Evolutionary conservation across 192 early-diverging fungal genomes (phyloP), one percentile per base, ranked within the genome.

Genomic region (Chytriomyces sp.): DNA sequence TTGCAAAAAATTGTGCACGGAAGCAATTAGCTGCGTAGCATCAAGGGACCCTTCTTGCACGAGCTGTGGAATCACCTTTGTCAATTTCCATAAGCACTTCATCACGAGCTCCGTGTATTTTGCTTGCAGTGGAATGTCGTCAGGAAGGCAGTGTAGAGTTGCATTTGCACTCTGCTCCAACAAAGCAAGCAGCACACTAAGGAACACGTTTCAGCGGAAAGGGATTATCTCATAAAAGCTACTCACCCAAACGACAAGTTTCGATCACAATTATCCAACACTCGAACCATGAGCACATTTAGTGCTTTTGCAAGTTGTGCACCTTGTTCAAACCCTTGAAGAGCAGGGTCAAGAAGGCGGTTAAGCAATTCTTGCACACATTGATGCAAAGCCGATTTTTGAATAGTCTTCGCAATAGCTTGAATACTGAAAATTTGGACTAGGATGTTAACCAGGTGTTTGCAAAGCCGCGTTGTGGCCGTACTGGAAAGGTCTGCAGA

Each of bases 81-180:
- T 91, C 36, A 97, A 74, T 69, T 96, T 95, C 98, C 98, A 99
- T 49, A 99, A 70, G 61, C 98, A 99, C 77, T 94, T 95, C 92
- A 98, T 95, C 19, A 93, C 88, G 36, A 97, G 77, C 74, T 98
- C 94, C 33, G 89, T 92, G 74, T 91, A 91, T 73, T 91, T 92
- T 28, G 87, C 84, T 71, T 92, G 78, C 19, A 84, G 39, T 60
- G 84, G 56, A 70, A 86, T 74, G 28, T 85, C 75, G 63, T 86
- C 62, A 53, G 82, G 68, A 61, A 84, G 69, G 69, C 90, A 75
- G 31, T 86, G 64, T 36, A 81, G 76, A 30, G 91, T 78, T 39
- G 83, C 83, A 57, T 12, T 70, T 6, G 77, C 53, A 28, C 75
- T 73, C 30, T 85, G 76, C 40, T 84, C 89, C 58, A 96, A 73